phyloP scores from a whole-genome alignment of 2,329 filamentous ascomycete genomes.

The Aspergillus jensenii region DNA sequence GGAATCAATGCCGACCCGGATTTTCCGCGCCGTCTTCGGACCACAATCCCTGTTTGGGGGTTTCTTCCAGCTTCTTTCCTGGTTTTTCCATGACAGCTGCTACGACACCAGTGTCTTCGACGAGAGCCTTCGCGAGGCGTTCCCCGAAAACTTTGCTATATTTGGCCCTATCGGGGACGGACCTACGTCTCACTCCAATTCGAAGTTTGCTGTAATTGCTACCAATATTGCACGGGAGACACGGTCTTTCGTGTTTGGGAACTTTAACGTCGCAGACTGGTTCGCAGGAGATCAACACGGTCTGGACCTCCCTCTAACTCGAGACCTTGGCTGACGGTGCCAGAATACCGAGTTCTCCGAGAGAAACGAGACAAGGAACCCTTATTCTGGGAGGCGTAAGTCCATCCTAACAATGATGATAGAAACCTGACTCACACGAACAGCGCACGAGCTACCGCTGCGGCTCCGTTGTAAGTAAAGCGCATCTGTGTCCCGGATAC shows the following conservation, averaged over 20 bases:
- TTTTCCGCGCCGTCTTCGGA: constrained; percentile 4
- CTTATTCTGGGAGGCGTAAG: constrained; percentile 15
- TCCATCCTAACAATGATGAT: neutral
- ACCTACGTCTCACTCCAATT: neutral
- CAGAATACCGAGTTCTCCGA: constrained; percentile 19
- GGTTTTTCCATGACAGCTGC: constrained; percentile 21
- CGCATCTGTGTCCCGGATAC: neutral
- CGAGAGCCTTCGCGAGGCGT: constrained; percentile 15
- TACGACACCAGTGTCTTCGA: constrained; percentile 22
- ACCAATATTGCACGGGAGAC: constrained; percentile 21
- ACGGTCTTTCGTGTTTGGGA: constrained; percentile 19
- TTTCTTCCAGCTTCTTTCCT: constrained; percentile 14
- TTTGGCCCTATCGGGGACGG: constrained; percentile 12
- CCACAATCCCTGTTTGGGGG: constrained; percentile 5
- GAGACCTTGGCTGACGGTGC: neutral
- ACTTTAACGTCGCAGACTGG: constrained; percentile 18
- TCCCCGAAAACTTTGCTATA: constrained; percentile 15
- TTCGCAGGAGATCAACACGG: constrained; percentile 5
- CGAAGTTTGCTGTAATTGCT: constrained; percentile 18
- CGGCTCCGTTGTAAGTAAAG: constrained; percentile 17
- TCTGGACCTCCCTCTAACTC: neutral
- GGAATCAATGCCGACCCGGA: constrained; percentile 1
- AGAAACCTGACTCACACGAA: neutral
- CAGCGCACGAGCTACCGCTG: constrained; percentile 21
- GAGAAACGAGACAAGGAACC: constrained; percentile 10